Evolutionary conservation across 176 grass and related monocot genomes (phyloP).

Genomic region (Pontederia crassipes): DNA sequence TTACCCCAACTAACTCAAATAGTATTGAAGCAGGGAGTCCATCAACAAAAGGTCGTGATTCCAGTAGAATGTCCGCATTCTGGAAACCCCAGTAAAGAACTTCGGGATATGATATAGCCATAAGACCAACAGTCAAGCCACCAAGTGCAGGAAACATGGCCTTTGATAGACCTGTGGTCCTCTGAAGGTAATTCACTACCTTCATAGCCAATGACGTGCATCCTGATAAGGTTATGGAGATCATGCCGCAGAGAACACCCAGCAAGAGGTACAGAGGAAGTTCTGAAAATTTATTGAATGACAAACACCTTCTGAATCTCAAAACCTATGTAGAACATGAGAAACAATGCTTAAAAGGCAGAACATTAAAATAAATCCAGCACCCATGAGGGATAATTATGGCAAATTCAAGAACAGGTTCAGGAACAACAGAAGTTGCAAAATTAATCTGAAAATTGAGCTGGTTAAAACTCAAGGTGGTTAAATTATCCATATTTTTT

Average conservation of each 20-base stretch:
- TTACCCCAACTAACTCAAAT: conserved; percentile 76
- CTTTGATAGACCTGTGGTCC: conserved; percentile 44
- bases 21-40: conserved; percentile 55
- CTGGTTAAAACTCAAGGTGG: too few species aligned
- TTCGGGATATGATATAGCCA: conserved; percentile 81
- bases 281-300: conserved; percentile 73
- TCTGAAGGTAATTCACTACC: conserved; percentile 44
- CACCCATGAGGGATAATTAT: background rate
- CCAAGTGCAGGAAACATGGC: conserved; percentile 63
- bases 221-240: conserved; percentile 57
- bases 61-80: conserved; percentile 86
- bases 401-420: background rate
- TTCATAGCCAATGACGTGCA: conserved; percentile 63
- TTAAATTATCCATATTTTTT: too few species aligned
- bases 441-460: background rate
- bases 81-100: conserved; percentile 93
- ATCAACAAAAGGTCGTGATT: conserved; percentile 67
- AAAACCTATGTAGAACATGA: conserved; percentile 39
- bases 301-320: conserved; percentile 50
- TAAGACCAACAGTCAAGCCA: conserved; percentile 72
- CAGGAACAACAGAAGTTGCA: background rate
- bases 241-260: conserved; percentile 70
- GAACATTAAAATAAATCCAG: background rate
- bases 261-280: conserved; percentile 93
- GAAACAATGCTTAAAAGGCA: conserved; percentile 38